phyloP scores from a whole-genome alignment of 768 basidiomycete genomes.

The Mycena galopus region DNA sequence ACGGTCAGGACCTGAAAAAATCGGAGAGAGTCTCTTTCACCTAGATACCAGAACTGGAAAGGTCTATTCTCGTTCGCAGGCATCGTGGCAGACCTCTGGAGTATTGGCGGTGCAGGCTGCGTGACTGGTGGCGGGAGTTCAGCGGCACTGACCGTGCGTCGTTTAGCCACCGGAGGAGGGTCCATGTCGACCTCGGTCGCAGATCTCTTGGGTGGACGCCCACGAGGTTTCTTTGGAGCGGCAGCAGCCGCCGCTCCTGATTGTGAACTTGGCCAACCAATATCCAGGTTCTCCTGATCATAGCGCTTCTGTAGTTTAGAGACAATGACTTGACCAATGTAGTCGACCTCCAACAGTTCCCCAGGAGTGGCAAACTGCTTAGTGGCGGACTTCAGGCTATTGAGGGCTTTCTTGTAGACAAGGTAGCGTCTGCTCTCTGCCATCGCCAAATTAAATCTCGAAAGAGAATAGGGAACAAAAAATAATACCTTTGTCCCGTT shows the following conservation, averaged over 20 bases:
- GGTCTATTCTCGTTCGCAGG: background rate
- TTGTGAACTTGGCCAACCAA: background rate
- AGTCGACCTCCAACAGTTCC: constrained; percentile 10
- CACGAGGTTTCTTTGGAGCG: constrained; percentile 16
- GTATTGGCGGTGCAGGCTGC: background rate
- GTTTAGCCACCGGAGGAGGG: constrained; percentile 19
- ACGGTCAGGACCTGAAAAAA: background rate
- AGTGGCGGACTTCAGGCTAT: background rate
- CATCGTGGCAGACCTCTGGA: background rate
- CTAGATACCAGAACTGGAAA: constrained; percentile 34
- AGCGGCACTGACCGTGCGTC: constrained; percentile 21
- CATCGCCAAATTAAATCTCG: background rate
- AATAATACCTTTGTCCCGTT: constrained; percentile 15
- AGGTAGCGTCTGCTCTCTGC: background rate
- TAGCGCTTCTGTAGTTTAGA: constrained; percentile 5
- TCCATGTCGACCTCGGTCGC: constrained; percentile 28
- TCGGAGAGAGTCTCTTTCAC: background rate
- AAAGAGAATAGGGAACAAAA: background rate
- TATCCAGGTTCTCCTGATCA: background rate
- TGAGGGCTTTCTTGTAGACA: constrained; percentile 21
- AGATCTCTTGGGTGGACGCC: constrained; percentile 27
- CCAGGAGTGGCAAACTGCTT: constrained; percentile 14
- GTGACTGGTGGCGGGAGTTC: background rate
- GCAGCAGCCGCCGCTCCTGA: background rate
- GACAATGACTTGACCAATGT: constrained; percentile 13